These are phyloP conservation scores for Erodium texanum DNA, from an alignment of 441 rosid species.

Conservation along the genomic window DNA sequence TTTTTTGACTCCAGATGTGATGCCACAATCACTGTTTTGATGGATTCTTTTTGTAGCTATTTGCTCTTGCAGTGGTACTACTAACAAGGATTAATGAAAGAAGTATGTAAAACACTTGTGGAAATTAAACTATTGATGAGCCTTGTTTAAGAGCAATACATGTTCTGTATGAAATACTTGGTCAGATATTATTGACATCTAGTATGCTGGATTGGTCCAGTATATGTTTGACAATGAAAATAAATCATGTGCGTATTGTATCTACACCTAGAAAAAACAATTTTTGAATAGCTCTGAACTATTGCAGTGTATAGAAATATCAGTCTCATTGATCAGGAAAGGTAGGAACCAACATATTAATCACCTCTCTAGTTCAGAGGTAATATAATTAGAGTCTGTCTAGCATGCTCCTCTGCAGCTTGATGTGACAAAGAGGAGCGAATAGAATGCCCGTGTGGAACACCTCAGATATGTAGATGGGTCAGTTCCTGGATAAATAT, in stretches of 20 bases:
- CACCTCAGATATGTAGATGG: neutral
- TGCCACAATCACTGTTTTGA: neutral
- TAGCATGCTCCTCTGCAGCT: neutral
- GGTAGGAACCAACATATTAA: neutral
- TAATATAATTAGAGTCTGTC: neutral
- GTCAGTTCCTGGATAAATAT: neutral
- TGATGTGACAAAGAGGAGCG: neutral
- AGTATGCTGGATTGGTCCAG: neutral
- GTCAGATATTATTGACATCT: neutral
- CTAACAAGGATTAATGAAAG: neutral
- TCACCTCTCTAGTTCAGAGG: neutral
- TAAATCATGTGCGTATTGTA: too few species aligned
- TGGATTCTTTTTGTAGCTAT: neutral
- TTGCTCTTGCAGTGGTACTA: neutral
- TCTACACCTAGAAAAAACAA: neutral
- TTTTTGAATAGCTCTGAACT: neutral
- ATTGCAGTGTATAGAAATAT: neutral
- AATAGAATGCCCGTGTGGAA: neutral
- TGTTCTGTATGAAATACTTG: neutral
- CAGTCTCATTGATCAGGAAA: neutral
- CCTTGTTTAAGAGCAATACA: neutral
- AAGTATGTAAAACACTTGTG: neutral
- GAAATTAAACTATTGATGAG: neutral
- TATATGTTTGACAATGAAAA: neutral
- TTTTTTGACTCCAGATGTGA: neutral